phyloP scores from a whole-genome alignment of 208 protist genomes.

The Acanthamoeba triangularis region DNA sequence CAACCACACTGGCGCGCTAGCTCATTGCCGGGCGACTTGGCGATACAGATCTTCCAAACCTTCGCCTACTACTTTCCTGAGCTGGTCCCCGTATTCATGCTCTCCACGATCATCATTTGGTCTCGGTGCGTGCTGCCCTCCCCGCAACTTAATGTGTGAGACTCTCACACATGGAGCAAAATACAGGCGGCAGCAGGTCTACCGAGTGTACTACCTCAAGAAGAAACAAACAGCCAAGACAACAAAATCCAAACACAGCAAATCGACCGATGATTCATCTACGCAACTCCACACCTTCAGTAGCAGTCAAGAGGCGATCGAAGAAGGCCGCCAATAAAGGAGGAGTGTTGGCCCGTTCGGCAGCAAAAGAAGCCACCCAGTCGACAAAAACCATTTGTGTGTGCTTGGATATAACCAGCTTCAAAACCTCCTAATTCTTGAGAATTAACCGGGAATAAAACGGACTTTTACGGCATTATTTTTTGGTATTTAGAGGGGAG shows the following conservation, averaged over 20 bases:
- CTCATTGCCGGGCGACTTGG: not conserved
- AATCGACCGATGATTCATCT: not conserved
- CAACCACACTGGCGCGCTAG: not conserved
- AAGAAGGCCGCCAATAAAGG: not conserved
- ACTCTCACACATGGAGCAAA: not conserved
- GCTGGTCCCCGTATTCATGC: slow-evolving; percentile 5
- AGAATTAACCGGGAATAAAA: not conserved
- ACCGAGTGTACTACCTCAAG: not conserved
- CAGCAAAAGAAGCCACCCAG: not conserved
- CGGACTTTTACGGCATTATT: not conserved
- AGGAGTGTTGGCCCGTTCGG: no score
- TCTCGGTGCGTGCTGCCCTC: not conserved
- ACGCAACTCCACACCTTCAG: not conserved
- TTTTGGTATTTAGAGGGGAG: no score
- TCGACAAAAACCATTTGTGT: not conserved
- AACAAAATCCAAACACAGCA: not conserved
- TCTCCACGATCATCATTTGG: not conserved
- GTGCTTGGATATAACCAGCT: no score
- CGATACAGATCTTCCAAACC: not conserved
- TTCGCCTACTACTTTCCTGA: slow-evolving; percentile 56
- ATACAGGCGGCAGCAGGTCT: not conserved
- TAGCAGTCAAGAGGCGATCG: not conserved
- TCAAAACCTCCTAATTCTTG: not conserved
- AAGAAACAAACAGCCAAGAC: not conserved
- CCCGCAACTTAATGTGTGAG: not conserved